Percentiles rank a stretch among this genome's conserved stretches.
Evolutionary conservation across 352 stramenopile genomes (phyloP).

Genomic region (Phytopythium chamaehyphon): DNA sequence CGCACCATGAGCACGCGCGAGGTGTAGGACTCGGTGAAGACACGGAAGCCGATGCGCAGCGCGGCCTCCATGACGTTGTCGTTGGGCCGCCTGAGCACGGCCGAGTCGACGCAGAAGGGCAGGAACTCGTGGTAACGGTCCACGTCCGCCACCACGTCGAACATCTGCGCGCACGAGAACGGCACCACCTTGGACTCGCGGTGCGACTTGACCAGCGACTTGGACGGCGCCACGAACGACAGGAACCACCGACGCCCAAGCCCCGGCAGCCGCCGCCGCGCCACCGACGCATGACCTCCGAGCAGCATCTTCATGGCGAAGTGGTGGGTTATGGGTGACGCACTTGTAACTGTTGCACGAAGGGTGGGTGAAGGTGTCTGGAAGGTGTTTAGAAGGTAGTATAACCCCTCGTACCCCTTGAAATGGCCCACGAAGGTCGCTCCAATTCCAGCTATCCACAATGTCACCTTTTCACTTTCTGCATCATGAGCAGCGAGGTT

Average conservation of each 20-base stretch:
- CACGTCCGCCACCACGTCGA: slow-evolving; percentile 75
- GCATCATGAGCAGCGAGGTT: too few relatives aligned
- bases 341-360: neutral
- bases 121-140: slow-evolving; percentile 70
- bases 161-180: slow-evolving; percentile 76
- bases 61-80: slow-evolving; percentile 80
- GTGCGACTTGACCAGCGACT: slow-evolving; percentile 63
- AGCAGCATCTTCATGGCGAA: neutral
- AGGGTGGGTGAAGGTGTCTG: slow-evolving; percentile 9
- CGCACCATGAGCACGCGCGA: slow-evolving; percentile 78
- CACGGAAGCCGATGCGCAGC: slow-evolving; percentile 68
- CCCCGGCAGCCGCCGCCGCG: neutral
- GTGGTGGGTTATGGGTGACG: too few relatives aligned
- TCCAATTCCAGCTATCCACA: too few relatives aligned
- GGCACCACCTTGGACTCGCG: slow-evolving; percentile 68
- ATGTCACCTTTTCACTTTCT: too few relatives aligned
- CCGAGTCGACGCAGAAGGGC: slow-evolving; percentile 78
- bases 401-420: neutral
- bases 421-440: too few relatives aligned
- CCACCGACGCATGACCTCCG: neutral
- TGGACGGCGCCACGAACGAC: slow-evolving; percentile 46
- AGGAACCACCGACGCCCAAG: slow-evolving; percentile 33
- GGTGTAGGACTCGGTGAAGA: slow-evolving; percentile 84
- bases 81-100: slow-evolving; percentile 60
- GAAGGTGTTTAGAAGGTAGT: neutral